These are phyloP conservation scores for Saturnispora zaruensis DNA, from an alignment of 805 yeast genomes.

Conservation along the genomic window DNA sequence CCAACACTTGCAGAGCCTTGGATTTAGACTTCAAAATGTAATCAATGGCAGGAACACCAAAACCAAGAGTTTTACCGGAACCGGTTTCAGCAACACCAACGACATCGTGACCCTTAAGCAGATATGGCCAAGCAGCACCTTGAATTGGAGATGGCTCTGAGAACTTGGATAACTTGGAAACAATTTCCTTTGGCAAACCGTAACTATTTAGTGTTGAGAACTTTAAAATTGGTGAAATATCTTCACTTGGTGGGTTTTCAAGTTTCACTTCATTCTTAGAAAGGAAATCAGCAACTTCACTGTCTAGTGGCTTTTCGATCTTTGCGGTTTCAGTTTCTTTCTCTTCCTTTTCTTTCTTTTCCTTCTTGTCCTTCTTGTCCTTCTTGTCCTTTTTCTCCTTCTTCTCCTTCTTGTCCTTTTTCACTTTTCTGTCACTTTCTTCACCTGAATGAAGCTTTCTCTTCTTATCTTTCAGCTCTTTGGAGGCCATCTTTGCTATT, in stretches of 20 bases:
- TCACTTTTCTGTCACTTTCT: constrained; percentile 20
- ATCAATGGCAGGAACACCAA: constrained; percentile 93
- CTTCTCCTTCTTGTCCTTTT: constrained; percentile 31
- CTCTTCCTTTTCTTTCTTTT: constrained; percentile 22
- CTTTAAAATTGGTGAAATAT: constrained; percentile 58
- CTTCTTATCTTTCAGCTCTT: constrained; percentile 23
- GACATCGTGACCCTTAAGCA: constrained; percentile 66
- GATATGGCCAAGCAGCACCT: constrained; percentile 61
- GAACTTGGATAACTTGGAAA: constrained; percentile 57
- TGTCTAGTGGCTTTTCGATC: constrained; percentile 28
- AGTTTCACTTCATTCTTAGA: constrained; percentile 68
- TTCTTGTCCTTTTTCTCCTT: constrained; percentile 33
- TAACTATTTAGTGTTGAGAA: constrained; percentile 48
- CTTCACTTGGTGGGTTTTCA: constrained; percentile 52
- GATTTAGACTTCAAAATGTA: constrained; percentile 41
- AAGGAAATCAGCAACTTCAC: constrained; percentile 55
- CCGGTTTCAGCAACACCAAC: constrained; percentile 97
- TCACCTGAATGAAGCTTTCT: constrained; percentile 22
- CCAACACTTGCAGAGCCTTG: constrained; percentile 62
- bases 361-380: constrained; percentile 27
- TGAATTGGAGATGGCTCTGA: constrained; percentile 95
- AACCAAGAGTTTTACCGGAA: constrained; percentile 94
- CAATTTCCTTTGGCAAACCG: constrained; percentile 44
- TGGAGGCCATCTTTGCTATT: constrained; percentile 19
- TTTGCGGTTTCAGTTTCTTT: constrained; percentile 11